Conservation (phyloP, 2,329 filamentous ascomycete species). For the Aspergillus glaucus region DNA sequence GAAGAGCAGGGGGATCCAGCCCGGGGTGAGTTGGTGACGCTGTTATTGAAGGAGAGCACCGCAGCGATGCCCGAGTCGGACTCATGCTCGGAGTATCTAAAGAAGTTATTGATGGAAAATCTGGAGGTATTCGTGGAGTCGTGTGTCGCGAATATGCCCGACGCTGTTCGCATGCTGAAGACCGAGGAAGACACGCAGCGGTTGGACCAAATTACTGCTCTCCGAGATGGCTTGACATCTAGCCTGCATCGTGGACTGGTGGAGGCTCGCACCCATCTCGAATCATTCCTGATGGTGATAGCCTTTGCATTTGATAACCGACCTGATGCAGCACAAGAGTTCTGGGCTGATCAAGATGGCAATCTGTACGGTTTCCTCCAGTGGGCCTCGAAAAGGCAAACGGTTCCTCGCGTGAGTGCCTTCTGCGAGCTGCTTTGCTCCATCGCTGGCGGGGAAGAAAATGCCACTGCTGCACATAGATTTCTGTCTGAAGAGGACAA, state of each 20-base stretch:
- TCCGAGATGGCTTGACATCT: slow-evolving; percentile 38
- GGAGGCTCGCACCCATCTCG: slow-evolving; percentile 57
- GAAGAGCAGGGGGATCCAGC: slow-evolving; percentile 84
- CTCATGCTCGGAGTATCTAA: slow-evolving; percentile 66
- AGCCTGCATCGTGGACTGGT: slow-evolving; percentile 35
- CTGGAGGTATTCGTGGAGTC: slow-evolving; percentile 83
- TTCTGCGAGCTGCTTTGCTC: slow-evolving; percentile 96
- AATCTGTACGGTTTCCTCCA: slow-evolving; percentile 92
- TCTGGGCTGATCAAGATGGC: slow-evolving; percentile 88
- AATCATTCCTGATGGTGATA: slow-evolving; percentile 86
- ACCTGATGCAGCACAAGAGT: slow-evolving; percentile 75
- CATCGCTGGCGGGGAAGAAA: slow-evolving; percentile 74
- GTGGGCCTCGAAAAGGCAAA: slow-evolving; percentile 92
- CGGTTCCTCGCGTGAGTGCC: slow-evolving; percentile 89
- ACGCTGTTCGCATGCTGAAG: slow-evolving; percentile 78
- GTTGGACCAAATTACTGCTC: slow-evolving; percentile 40
- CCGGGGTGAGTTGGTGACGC: slow-evolving; percentile 71
- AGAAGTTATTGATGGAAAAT: slow-evolving; percentile 66
- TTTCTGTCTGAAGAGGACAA: slow-evolving; percentile 84
- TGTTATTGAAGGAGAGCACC: slow-evolving; percentile 74
- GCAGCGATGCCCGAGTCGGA: slow-evolving; percentile 61
- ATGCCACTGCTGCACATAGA: slow-evolving; percentile 75
- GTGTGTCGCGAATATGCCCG: slow-evolving; percentile 91
- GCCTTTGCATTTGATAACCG: slow-evolving; percentile 85
- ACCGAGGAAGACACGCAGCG: slow-evolving; percentile 81